A percentile compares a stretch with the other conserved stretches of the same genome.
Conservation (phyloP, 78 protist species). For the Acrasis kona region DNA sequence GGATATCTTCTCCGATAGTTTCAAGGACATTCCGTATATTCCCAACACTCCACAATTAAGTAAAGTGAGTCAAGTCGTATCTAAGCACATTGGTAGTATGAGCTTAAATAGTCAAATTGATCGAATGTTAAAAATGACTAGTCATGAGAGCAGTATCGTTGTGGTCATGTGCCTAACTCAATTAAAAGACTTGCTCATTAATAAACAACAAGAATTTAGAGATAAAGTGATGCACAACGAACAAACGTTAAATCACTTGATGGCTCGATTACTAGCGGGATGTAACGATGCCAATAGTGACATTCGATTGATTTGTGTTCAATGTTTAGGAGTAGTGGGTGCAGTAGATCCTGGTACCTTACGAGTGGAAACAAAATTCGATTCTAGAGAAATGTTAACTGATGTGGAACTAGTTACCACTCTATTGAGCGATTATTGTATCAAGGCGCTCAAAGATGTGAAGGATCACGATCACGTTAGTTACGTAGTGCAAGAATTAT, state of each 20-base stretch:
- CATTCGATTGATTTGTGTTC: neutral
- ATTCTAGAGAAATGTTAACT: neutral
- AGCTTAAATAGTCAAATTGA: too few species aligned
- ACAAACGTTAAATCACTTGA: neutral
- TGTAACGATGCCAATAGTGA: neutral
- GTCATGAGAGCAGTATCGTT: too few species aligned
- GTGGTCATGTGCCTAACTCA: too few species aligned
- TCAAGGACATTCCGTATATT: neutral
- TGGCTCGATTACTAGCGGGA: neutral
- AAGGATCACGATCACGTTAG: too few species aligned
- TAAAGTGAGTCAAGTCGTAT: neutral
- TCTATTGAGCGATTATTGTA: neutral
- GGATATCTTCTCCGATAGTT: neutral
- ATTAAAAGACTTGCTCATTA: too few species aligned
- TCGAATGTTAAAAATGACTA: too few species aligned
- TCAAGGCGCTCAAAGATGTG: too few species aligned
- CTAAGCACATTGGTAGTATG: neutral
- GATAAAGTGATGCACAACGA: too few species aligned
- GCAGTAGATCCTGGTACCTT: constrained; percentile 1
- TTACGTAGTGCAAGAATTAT: too few species aligned
- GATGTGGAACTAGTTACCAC: neutral
- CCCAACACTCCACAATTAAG: neutral
- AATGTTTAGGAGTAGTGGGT: constrained; percentile 6
- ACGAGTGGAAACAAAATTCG: neutral
- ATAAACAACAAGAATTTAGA: too few species aligned